These are phyloP conservation scores for Vigna angularis DNA, from an alignment of 306 rosid species.

Conservation along the genomic window DNA sequence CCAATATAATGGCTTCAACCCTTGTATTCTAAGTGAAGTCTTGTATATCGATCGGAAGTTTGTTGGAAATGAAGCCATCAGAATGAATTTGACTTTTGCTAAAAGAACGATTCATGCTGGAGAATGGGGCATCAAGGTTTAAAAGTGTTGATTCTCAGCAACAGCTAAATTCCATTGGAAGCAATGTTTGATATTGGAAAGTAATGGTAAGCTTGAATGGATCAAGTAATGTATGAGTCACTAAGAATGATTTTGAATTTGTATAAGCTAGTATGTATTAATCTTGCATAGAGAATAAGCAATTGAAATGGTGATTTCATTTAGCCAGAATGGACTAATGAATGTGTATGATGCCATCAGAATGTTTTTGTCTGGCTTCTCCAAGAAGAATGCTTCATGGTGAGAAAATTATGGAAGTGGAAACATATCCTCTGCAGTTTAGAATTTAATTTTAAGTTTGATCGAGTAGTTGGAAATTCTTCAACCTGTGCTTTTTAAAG, in stretches of 20 bases:
- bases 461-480: not conserved
- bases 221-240: not conserved
- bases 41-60: not conserved
- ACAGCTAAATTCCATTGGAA: not conserved
- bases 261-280: not conserved
- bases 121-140: not conserved
- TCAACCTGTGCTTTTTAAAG: not conserved
- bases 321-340: not conserved
- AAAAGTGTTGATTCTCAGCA: not conserved
- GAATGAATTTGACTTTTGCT: not conserved
- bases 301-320: not conserved
- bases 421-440: not conserved
- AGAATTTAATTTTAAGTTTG: not conserved
- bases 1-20: slow-evolving; percentile 7
- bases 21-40: slow-evolving; percentile 9
- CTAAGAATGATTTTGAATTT: not conserved
- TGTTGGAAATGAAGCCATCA: not conserved
- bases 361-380: not conserved
- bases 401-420: not conserved
- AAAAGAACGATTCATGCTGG: not conserved
- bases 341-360: not conserved
- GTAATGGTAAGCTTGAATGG: not conserved
- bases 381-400: not conserved
- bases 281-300: not conserved
- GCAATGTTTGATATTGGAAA: not conserved